A percentile compares a stretch with the other conserved stretches of the same genome.
These are phyloP conservation scores for Phytophthora litchii DNA, from an alignment of 352 stramenopile genomes.

Conservation along the genomic window DNA sequence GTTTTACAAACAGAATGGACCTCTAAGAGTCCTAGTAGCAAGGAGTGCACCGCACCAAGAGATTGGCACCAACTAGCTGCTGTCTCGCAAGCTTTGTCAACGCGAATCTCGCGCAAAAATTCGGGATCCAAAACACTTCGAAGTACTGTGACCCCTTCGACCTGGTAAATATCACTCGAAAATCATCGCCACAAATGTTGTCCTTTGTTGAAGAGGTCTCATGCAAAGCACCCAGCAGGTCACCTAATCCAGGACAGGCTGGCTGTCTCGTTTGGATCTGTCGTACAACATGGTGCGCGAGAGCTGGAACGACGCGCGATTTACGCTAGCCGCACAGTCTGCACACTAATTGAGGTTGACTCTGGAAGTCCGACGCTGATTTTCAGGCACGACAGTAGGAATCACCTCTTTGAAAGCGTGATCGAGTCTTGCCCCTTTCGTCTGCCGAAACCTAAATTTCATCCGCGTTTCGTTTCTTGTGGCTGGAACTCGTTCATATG, in stretches of 20 bases:
- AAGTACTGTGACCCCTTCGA: neutral
- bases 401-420: neutral
- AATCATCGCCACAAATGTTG: slow-evolving; percentile 19
- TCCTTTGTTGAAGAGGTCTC: slow-evolving; percentile 10
- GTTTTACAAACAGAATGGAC: too few species aligned
- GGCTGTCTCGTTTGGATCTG: neutral
- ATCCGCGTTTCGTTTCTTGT: slow-evolving; percentile 3
- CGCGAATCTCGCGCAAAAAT: too few species aligned
- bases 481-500: slow-evolving; percentile 23
- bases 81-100: too few species aligned
- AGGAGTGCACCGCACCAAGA: too few species aligned
- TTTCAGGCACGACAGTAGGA: slow-evolving; percentile 7
- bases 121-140: too few species aligned
- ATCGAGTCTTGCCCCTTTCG: slow-evolving; percentile 7
- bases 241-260: slow-evolving; percentile 11
- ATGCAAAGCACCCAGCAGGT: neutral
- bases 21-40: too few species aligned
- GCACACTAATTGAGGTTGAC: neutral
- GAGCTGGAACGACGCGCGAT: slow-evolving; percentile 10
- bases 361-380: slow-evolving; percentile 5
- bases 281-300: slow-evolving; percentile 12
- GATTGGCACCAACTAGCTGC: too few species aligned
- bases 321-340: slow-evolving; percentile 7
- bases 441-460: slow-evolving; percentile 1
- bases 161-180: slow-evolving; percentile 7